Base-by-base conservation (phyloP, 768 basidiomycete genomes). In the Rhizopogon vinicolor region DNA sequence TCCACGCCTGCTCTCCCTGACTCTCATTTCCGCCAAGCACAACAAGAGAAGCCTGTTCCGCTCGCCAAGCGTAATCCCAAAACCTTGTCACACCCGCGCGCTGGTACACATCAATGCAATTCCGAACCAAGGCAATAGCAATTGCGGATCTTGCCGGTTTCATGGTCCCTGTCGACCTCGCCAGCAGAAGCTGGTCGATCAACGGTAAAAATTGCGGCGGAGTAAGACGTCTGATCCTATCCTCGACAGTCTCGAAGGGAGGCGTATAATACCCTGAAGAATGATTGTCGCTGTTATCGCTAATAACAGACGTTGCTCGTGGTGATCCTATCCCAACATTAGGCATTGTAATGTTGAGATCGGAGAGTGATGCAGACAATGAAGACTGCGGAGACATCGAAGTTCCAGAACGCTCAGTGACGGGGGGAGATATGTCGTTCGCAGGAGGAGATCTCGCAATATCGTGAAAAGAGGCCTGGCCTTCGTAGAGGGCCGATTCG, bases 131-230 rank as follows among this genome's bases (percentile, higher is more conserved):
- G 18, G 70, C 68, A n/a, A 62, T 0, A 7, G 73, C 75, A 33
- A 83, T 53, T 1, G 18, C 56, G 16, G 78, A 75, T 19, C 79
- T 75, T 5, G 70, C 63, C 5, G 77, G 72, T 14, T 62, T 70
- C 29, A 43, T 0, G 19, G 63, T 54, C 3, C 77, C 78, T 7
- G 65, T 68, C n/a, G 58, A 56, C 33, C 61, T 64, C 29, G 56
- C 62, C 31, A 56, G 61, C 19, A 69, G 53, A 37, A 70, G 51
- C 51, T 60, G 44, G 14, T 60, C 40, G 37, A 70, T 58, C 52
- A 70, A 62, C 37, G 70, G 60, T 28, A 57, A 58, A 55, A 79
- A 79, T 46, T 57, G 56, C 18, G 56, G 33, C 53, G 68, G 67
- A n/a, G 62, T 49, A 50, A 60, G 56, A 9, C 19, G 41, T 18